Conservation (phyloP, 2,329 filamentous ascomycete genomes). For the Fusarium succisae region DNA sequence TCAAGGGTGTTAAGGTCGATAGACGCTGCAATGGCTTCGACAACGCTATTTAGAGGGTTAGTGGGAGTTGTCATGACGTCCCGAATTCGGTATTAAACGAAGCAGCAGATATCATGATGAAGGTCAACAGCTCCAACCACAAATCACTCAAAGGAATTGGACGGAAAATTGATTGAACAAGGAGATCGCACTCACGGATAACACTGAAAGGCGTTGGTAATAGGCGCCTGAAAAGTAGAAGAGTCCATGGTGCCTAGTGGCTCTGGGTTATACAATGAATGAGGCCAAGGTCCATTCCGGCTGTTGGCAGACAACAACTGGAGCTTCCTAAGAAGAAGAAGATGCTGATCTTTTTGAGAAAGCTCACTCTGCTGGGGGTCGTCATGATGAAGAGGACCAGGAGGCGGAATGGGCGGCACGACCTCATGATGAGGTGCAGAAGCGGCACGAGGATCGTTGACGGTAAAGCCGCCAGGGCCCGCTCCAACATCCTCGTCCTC, state of each 20-base stretch:
- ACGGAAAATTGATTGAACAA: not conserved
- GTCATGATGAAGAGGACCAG: conserved; percentile 38
- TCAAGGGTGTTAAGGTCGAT: conserved; percentile 91
- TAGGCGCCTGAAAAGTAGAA: conserved; percentile 37
- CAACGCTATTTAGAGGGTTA: conserved; percentile 67
- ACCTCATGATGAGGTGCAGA: conserved; percentile 38
- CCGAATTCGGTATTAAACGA: not conserved
- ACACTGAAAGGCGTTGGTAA: conserved; percentile 41
- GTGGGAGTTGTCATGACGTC: conserved; percentile 24
- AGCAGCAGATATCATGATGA: conserved; percentile 27
- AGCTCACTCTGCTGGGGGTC: conserved; percentile 30
- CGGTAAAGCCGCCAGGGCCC: conserved; percentile 27
- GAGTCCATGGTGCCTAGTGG: conserved; percentile 39
- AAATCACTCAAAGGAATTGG: conserved; percentile 7
- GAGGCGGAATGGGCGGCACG: conserved; percentile 36
- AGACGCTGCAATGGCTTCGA: conserved; percentile 76
- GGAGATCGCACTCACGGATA: conserved; percentile 39
- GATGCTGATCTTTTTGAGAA: conserved; percentile 40
- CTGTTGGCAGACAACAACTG: conserved; percentile 37
- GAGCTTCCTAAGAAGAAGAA: conserved; percentile 40
- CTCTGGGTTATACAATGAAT: conserved; percentile 39
- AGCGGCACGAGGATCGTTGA: conserved; percentile 26
- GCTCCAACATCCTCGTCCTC: conserved; percentile 38
- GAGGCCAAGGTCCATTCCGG: conserved; percentile 44
- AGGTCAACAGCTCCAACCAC: not conserved